phyloP scores from a whole-genome alignment of 495 filamentous ascomycete species.

The Trichoderma virens region DNA sequence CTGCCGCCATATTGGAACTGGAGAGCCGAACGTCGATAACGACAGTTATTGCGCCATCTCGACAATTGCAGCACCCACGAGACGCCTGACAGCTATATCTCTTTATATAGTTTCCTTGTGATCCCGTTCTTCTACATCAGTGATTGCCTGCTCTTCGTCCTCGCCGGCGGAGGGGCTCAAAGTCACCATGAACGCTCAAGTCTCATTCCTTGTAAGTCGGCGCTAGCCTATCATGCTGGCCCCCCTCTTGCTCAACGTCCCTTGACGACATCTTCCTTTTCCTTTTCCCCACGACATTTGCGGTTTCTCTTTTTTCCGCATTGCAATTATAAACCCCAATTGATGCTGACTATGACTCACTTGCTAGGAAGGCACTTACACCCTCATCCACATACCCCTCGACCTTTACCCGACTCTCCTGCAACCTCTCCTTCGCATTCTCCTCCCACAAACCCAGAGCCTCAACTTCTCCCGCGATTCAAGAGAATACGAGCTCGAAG shows the following conservation, averaged over 20 bases:
- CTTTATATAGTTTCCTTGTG: not conserved
- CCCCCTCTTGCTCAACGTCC: not conserved
- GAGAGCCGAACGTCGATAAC: not conserved
- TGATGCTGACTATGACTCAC: slow-evolving; percentile 9
- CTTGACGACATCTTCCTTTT: not conserved
- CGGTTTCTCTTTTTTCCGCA: not conserved
- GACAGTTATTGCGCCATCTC: slow-evolving; percentile 4
- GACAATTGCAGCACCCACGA: not conserved
- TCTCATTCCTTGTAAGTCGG: slow-evolving; percentile 47
- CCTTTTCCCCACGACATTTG: not conserved
- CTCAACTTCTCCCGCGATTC: slow-evolving; percentile 22
- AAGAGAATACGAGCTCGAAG: slow-evolving; percentile 29
- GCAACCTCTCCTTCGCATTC: slow-evolving; percentile 74
- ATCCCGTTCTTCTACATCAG: not conserved
- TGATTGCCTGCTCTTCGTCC: not conserved
- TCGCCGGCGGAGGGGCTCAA: not conserved
- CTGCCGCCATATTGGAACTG: not conserved
- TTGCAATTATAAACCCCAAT: not conserved
- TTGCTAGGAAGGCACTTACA: slow-evolving; percentile 73
- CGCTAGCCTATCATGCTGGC: not conserved
- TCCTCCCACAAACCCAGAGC: slow-evolving; percentile 54
- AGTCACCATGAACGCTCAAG: slow-evolving; percentile 45
- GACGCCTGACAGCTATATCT: not conserved
- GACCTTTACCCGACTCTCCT: slow-evolving; percentile 73
- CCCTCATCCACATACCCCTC: slow-evolving; percentile 85